Base-by-base conservation (phyloP, 148 eudicot genomes). In the Nepenthes gracilis region DNA sequence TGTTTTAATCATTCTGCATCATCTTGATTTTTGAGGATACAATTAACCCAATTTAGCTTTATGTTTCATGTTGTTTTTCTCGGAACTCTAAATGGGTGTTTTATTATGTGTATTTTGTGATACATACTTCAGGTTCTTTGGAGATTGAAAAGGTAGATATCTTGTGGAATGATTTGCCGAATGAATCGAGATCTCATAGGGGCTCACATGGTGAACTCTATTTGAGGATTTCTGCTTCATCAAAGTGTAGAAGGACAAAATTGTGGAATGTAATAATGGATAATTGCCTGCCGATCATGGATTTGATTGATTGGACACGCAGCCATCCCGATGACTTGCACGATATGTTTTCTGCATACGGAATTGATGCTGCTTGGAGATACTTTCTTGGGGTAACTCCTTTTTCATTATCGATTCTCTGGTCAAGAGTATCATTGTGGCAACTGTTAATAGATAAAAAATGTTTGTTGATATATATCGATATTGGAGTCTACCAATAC, bases 281-380 rank as follows among this genome's bases (percentile, higher is more conserved):
- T 64, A 66, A 71, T 51, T 93, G 98, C 71, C 82, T 88, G 66
- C 80, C 67, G 13, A 76, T 93, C 70, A 82, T 81, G 84, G 78
- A 80, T 33, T 65, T 93, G 73, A 88, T 93, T 54, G 98, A 93
- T 49, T 93, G 98, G 98, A 77, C 78, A n/a, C 84, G 84, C 37
- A 93, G 98, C 65, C 78, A 86, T 74, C 98, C 98, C 8, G 96
- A 93, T 78, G 98, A 88, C 32, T 70, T 88, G 60, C 79, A 73
- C 56, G 96, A 88, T 47, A 61, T 74, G 60, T 74, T 70, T 69
- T 64, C 59, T 32, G 69, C 83, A 5, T 81, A 67, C 67, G 98
- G 98, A 47, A 79, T 86, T 52, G 96, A 84, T 81, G 79, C 70
- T 67, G 96, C 96, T 51, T 74, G 82, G 81, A 68, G 78, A 57